These are phyloP conservation scores for Fragilaria crotonensis DNA, from an alignment of 108 stramenopile genomes.

Conservation along the genomic window DNA sequence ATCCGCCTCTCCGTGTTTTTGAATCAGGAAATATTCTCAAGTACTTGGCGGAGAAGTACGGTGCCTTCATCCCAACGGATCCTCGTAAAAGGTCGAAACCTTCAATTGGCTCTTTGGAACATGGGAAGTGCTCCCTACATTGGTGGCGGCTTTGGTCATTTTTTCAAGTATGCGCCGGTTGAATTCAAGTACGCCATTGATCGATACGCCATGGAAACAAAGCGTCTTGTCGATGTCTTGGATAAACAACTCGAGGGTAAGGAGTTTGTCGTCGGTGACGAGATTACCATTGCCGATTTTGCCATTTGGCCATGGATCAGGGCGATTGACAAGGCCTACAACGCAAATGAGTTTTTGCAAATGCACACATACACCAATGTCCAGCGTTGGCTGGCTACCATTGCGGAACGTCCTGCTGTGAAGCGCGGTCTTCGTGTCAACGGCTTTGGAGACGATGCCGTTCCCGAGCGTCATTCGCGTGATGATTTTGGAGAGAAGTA, in stretches of 20 bases:
- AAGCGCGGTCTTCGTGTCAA: constrained; percentile 42
- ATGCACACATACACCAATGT: constrained; percentile 42
- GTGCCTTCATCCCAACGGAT: constrained; percentile 43
- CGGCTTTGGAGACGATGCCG: constrained; percentile 16
- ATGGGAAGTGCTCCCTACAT: constrained; percentile 65
- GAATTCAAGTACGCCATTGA: constrained; percentile 76
- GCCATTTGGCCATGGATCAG: constrained; percentile 75
- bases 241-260: constrained; percentile 47
- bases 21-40: constrained; percentile 74
- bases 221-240: constrained; percentile 74
- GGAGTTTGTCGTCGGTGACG: constrained; percentile 58
- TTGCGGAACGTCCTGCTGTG: constrained; percentile 40
- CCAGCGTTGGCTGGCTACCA: constrained; percentile 34
- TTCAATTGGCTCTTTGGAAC: constrained; percentile 87
- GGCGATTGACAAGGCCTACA: constrained; percentile 16
- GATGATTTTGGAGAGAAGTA: no score
- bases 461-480: background rate
- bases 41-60: constrained; percentile 68
- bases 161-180: constrained; percentile 55
- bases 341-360: constrained; percentile 37
- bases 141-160: constrained; percentile 80
- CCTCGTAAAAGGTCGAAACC: constrained; percentile 15
- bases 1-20: constrained; percentile 52
- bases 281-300: constrained; percentile 82
- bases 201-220: constrained; percentile 80